phyloP scores from a whole-genome alignment of 306 rosid genomes.

The Castanea mollissima region DNA sequence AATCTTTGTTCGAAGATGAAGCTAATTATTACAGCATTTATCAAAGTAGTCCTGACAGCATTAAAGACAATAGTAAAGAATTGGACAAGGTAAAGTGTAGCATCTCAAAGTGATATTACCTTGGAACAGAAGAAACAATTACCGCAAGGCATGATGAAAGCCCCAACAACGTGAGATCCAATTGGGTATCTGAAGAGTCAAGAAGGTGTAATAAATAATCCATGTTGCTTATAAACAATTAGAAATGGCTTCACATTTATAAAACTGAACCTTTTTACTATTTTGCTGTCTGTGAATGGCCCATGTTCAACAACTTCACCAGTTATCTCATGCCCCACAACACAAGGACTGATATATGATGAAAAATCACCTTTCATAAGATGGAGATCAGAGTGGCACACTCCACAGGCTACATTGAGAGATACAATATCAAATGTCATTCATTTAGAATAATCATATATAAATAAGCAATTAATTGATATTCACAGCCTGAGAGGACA shows the following conservation, averaged over 20 bases:
- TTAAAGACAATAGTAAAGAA: slow-evolving; percentile 17
- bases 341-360: slow-evolving; percentile 78
- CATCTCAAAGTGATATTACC: slow-evolving; percentile 34
- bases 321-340: slow-evolving; percentile 88
- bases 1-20: neutral
- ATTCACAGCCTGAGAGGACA: neutral
- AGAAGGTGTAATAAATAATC: slow-evolving; percentile 1
- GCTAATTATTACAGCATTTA: neutral
- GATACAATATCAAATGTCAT: slow-evolving; percentile 23
- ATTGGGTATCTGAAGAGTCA: slow-evolving; percentile 61
- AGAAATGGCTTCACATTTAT: neutral
- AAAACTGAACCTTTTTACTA: slow-evolving; percentile 48
- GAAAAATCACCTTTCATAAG: slow-evolving; percentile 89
- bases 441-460: neutral
- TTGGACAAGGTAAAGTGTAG: slow-evolving; percentile 8
- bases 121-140: slow-evolving; percentile 81
- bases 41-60: slow-evolving; percentile 14
- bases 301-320: slow-evolving; percentile 90
- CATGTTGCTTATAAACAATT: neutral
- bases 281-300: slow-evolving; percentile 44
- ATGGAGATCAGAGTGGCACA: slow-evolving; percentile 97
- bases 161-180: slow-evolving; percentile 80
- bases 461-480: neutral
- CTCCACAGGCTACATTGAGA: slow-evolving; percentile 76
- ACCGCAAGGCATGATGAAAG: slow-evolving; percentile 99